Conservation (phyloP, 352 stramenopile genomes). For the Thalassiosira mediterranea region DNA sequence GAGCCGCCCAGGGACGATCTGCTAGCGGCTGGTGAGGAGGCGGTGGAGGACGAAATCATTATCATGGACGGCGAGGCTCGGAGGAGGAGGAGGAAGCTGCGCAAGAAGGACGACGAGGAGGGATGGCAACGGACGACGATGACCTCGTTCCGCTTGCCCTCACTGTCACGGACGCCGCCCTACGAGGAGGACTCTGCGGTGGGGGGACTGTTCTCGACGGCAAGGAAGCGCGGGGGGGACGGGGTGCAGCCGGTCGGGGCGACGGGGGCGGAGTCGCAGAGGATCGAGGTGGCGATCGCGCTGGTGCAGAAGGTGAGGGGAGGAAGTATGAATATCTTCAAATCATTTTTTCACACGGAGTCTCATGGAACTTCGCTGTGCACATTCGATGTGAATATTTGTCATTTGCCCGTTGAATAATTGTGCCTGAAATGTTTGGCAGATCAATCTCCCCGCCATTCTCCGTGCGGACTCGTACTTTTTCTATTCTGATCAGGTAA, state of each 20-base stretch:
- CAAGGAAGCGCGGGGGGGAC: not conserved
- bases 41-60: too few relatives aligned
- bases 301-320: slow-evolving; percentile 5
- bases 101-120: too few relatives aligned
- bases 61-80: not conserved
- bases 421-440: not conserved
- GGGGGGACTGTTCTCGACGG: not conserved
- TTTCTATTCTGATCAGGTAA: slow-evolving; percentile 62
- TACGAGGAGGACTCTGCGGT: not conserved
- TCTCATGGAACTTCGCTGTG: not conserved
- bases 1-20: not conserved
- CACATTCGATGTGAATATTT: not conserved
- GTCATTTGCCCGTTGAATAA: not conserved
- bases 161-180: not conserved
- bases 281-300: slow-evolving; percentile 5
- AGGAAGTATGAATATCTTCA: not conserved
- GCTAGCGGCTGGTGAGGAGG: not conserved
- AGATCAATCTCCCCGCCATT: slow-evolving; percentile 75
- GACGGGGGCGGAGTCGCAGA: not conserved
- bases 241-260: too few relatives aligned
- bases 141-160: not conserved
- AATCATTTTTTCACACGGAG: too few relatives aligned
- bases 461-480: slow-evolving; percentile 72
- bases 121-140: too few relatives aligned
- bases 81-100: not conserved